Evolutionary conservation across 352 stramenopile species (phyloP).

Genomic region (Pythium coloratum): DNA sequence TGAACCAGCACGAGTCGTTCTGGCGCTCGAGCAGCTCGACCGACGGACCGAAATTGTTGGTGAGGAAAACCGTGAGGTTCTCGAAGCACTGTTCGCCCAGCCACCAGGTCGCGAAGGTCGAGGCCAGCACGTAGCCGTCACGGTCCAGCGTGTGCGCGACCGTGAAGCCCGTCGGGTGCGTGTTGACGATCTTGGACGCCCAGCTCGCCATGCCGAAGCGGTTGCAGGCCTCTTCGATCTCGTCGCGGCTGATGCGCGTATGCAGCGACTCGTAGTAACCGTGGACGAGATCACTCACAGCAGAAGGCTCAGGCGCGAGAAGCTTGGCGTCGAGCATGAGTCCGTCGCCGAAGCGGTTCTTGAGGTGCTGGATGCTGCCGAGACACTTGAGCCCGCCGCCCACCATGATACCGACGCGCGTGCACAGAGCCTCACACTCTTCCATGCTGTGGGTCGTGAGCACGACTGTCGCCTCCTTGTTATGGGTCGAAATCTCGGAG

Average conservation of each 20-base stretch:
- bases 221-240: constrained; percentile 26
- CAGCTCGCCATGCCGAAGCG: constrained; percentile 23
- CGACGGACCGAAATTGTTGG: constrained; percentile 28
- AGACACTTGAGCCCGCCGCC: constrained; percentile 51
- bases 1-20: constrained; percentile 53
- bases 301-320: constrained; percentile 4
- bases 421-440: constrained; percentile 87
- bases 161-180: constrained; percentile 38
- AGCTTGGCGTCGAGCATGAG: constrained; percentile 82
- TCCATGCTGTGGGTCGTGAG: constrained; percentile 95
- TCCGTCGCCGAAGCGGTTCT: constrained; percentile 91
- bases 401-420: constrained; percentile 83
- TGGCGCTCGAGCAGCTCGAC: constrained; percentile 47
- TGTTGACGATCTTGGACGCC: constrained; percentile 28
- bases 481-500: constrained; percentile 51
- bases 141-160: constrained; percentile 33
- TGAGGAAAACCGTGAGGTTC: constrained; percentile 21
- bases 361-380: constrained; percentile 89
- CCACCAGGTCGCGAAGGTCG: constrained; percentile 38
- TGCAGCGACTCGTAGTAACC: constrained; percentile 30
- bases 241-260: constrained; percentile 25
- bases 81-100: constrained; percentile 34
- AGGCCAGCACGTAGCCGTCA: constrained; percentile 32
- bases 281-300: constrained; percentile 27
- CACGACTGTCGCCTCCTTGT: constrained; percentile 72